Evolutionary conservation across 2,329 filamentous ascomycete species (phyloP).

Genomic region (Paraphoma chrysanthemicola): DNA sequence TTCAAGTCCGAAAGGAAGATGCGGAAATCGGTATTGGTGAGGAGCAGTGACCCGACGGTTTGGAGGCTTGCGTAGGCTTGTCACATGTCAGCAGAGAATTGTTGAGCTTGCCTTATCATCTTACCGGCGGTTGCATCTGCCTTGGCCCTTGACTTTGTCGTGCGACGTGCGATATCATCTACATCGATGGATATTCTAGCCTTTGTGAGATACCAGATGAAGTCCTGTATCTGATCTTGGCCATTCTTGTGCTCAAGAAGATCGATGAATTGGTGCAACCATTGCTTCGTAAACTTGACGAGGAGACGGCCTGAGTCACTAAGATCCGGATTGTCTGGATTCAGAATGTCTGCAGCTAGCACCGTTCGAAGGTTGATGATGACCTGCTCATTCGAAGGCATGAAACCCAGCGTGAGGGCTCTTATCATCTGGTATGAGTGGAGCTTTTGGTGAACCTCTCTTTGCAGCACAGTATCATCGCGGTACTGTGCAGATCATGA

Average conservation of each 20-base stretch:
- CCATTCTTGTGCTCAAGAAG: constrained; percentile 82
- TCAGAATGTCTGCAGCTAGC: constrained; percentile 78
- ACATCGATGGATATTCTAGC: constrained; percentile 74
- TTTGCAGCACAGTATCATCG: constrained; percentile 75
- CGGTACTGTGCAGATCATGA: constrained; percentile 59
- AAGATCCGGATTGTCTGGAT: constrained; percentile 75
- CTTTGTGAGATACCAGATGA: constrained; percentile 83
- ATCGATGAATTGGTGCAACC: constrained; percentile 81
- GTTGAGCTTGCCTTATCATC: constrained; percentile 20
- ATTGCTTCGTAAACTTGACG: constrained; percentile 73
- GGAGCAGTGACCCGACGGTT: constrained; percentile 81
- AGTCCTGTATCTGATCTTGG: constrained; percentile 86
- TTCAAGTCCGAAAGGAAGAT: constrained; percentile 82
- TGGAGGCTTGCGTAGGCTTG: constrained; percentile 80
- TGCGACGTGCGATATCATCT: constrained; percentile 67
- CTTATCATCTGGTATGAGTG: constrained; percentile 92
- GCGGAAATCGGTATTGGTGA: constrained; percentile 91
- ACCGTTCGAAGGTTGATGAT: constrained; percentile 82
- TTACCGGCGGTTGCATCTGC: constrained; percentile 75
- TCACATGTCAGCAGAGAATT: constrained; percentile 22
- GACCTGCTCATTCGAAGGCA: constrained; percentile 88
- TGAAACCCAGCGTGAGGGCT: constrained; percentile 81
- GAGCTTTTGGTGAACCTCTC: constrained; percentile 83
- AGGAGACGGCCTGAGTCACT: constrained; percentile 79
- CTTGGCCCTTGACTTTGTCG: constrained; percentile 67